Percentiles rank a stretch among this genome's conserved stretches.
Conservation (phyloP, 140 eudicot genomes). For the Cichorium intybus region DNA sequence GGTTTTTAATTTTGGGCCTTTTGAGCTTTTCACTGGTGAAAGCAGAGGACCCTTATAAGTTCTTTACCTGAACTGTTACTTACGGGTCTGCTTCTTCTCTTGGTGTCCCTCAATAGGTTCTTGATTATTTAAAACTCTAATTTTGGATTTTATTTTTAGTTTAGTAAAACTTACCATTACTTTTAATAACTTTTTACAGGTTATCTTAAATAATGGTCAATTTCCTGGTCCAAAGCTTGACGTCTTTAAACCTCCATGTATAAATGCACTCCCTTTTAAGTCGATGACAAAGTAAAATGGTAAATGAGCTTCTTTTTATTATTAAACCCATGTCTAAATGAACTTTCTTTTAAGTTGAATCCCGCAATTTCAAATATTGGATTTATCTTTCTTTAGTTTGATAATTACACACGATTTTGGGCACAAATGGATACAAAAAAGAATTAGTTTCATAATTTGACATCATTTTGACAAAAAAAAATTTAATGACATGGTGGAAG, state of each 20-base stretch:
- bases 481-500: conserved; percentile 25
- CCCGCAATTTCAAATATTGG: conserved; percentile 30
- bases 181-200: too few relatives aligned
- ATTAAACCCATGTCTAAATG: conserved; percentile 5
- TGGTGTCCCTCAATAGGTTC: too few relatives aligned
- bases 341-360: not conserved
- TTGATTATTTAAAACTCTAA: too few relatives aligned
- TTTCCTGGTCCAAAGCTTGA: too few relatives aligned
- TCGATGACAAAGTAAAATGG: conserved; percentile 4
- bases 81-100: too few relatives aligned
- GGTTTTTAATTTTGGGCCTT: too few relatives aligned
- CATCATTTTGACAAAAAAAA: conserved; percentile 37
- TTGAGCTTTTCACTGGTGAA: too few relatives aligned
- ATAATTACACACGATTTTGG: conserved; percentile 29
- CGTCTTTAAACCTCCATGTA: conserved; percentile 4
- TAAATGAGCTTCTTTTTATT: not conserved
- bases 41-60: too few relatives aligned
- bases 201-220: too few relatives aligned
- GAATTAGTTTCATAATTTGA: conserved; percentile 31
- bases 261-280: conserved; percentile 4
- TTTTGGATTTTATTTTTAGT: too few relatives aligned
- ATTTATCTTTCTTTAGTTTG: conserved; percentile 18
- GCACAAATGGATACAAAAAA: conserved; percentile 24
- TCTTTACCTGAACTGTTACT: too few relatives aligned
- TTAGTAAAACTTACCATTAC: too few relatives aligned